These are phyloP conservation scores for Ganoderma leucocontextum DNA, from an alignment of 1,284 basidiomycete species.

Conservation along the genomic window DNA sequence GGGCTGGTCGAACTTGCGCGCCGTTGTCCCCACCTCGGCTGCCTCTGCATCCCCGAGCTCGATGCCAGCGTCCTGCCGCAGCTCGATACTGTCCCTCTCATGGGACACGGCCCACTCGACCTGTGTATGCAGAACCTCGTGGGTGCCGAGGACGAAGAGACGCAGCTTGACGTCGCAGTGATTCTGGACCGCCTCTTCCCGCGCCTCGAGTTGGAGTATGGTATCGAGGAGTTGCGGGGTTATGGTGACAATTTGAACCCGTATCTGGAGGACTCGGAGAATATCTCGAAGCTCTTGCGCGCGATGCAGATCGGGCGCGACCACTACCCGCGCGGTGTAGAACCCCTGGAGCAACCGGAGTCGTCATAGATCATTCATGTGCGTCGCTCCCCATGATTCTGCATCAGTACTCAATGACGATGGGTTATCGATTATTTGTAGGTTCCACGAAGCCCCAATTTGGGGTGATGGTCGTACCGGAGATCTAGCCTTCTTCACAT, in stretches of 20 bases:
- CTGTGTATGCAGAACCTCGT: neutral
- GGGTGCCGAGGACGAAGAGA: neutral
- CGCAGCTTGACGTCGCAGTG: neutral
- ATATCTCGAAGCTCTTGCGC: neutral
- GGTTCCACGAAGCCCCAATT: neutral
- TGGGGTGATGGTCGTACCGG: too few species aligned
- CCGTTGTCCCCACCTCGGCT: neutral
- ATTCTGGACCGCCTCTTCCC: neutral
- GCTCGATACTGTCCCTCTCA: neutral
- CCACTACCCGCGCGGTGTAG: neutral
- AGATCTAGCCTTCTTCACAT: neutral
- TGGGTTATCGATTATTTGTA: neutral
- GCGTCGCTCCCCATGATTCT: neutral
- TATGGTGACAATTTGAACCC: neutral
- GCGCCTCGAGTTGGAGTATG: neutral
- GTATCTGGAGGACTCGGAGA: neutral
- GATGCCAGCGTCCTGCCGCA: neutral
- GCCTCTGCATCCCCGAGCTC: neutral
- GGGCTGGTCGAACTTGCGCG: neutral
- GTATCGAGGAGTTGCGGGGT: neutral
- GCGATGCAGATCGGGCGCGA: neutral
- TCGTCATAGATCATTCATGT: neutral
- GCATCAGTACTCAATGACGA: neutral
- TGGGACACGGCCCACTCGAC: neutral
- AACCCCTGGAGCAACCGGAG: neutral